Base-by-base conservation (phyloP, 805 yeast species). In the Barnettozyma populi region DNA sequence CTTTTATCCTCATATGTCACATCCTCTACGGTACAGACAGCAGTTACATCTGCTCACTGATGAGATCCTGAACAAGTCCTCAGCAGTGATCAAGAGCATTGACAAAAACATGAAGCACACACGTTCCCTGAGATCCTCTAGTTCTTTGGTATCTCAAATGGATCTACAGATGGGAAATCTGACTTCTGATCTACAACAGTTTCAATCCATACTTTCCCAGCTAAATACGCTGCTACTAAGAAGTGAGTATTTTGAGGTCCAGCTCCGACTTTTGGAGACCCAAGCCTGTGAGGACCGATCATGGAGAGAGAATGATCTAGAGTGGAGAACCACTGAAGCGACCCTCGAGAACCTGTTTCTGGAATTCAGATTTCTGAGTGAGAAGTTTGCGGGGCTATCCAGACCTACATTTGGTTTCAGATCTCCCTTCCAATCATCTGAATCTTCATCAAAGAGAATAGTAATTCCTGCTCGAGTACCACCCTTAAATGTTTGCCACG, bases 251-350 rank as follows among this genome's bases (percentile, higher is more conserved):
- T 58, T 62, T 25, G 68, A 63, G 43, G 54, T 62, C 0, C 68
- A 64, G 37, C 41, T 63, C 31, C 55, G 52, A 21, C 51, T 57
- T 35, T 47, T 61, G 3, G 67, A 63, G 31, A 52, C 55, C 2
- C 60, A 59, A 19, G 46, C 47, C n/a, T 48, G 53, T 18, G 39
- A 45, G 11, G 37, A 49, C 42, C 45, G 57, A 25, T 23, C 25
- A 23, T 37, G 41, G 57, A 62, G 53, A 47, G 70, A 68, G 42
- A 57, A 60, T n/a, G 69, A 65, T 36, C 54, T 72, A 27, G 71
- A 72, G 47, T 70, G 74, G 74, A 64, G 69, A 60, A 71, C 76
- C 5, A 67, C 72, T 0, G 74, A 71, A 44, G 73, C 76, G 2
- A 74, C 77, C 3, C 57, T 72, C 39, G 76, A 73, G 19, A 74